Percentiles rank a stretch among this genome's conserved stretches.
phyloP scores from a whole-genome alignment of 305 asterid genomes.

The Striga hermonthica region DNA sequence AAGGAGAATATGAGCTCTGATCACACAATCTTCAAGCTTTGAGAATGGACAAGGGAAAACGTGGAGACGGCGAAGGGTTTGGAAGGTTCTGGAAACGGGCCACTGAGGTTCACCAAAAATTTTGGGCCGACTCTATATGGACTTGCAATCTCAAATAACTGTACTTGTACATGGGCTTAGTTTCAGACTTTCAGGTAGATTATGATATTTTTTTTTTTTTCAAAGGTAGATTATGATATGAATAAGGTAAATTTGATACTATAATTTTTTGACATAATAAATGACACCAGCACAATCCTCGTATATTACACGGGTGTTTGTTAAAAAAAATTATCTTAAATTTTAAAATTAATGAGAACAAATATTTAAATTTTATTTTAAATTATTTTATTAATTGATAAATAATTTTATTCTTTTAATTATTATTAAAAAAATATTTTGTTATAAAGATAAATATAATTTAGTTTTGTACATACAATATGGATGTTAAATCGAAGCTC shows the following conservation, averaged over 20 bases:
- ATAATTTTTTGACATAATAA: background rate
- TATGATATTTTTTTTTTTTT: too few relatives aligned
- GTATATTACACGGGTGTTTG: too few relatives aligned
- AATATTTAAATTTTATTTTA: too few relatives aligned
- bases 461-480: too few relatives aligned
- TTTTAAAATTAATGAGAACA: too few relatives aligned
- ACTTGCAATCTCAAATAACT: background rate
- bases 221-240: background rate
- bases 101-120: background rate
- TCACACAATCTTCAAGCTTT: background rate
- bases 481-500: too few relatives aligned
- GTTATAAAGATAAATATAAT: too few relatives aligned
- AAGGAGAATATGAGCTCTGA: background rate
- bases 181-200: background rate
- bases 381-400: too few relatives aligned
- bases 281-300: too few relatives aligned
- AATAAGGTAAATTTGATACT: background rate
- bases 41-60: background rate
- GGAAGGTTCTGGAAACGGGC: constrained; percentile 33
- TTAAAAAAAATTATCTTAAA: too few relatives aligned
- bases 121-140: background rate
- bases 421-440: too few relatives aligned
- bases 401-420: too few relatives aligned
- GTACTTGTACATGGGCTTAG: background rate
- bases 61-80: background rate